Evolutionary conservation across 495 filamentous ascomycete genomes (phyloP).

Genomic region (Echria macrotheca): DNA sequence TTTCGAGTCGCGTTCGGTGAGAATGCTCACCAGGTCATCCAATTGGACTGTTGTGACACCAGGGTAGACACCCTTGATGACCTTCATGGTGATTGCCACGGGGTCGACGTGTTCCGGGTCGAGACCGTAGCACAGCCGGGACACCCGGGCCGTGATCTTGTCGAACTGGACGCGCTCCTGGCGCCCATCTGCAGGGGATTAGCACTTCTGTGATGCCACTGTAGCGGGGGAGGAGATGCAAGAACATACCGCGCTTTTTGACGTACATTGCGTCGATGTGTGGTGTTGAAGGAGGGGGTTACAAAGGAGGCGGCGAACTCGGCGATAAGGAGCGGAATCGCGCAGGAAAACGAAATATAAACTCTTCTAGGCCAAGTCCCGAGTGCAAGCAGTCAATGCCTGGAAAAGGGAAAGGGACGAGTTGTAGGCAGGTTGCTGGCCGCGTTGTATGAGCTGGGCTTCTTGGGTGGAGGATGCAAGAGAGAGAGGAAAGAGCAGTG

Average conservation of each 20-base stretch:
- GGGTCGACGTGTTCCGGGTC: slow-evolving; percentile 96
- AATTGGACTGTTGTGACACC: slow-evolving; percentile 94
- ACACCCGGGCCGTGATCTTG: slow-evolving; percentile 98
- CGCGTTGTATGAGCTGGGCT: slow-evolving; percentile 5
- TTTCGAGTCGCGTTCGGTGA: not conserved
- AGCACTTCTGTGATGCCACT: slow-evolving; percentile 14
- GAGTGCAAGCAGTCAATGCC: slow-evolving; percentile 8
- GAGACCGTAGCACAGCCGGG: slow-evolving; percentile 92
- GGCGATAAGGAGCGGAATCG: not conserved
- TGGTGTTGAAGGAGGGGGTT: slow-evolving; percentile 8
- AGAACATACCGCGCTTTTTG: slow-evolving; percentile 52
- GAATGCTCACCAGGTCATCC: slow-evolving; percentile 78
- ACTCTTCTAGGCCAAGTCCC: slow-evolving; percentile 4
- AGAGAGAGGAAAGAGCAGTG: slow-evolving; percentile 7
- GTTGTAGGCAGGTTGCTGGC: not conserved
- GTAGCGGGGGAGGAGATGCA: not conserved
- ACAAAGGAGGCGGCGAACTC: slow-evolving; percentile 8
- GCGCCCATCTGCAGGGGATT: slow-evolving; percentile 69
- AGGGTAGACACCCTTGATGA: slow-evolving; percentile 98
- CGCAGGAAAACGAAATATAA: not conserved
- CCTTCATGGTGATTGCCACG: slow-evolving; percentile 96
- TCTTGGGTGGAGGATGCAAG: slow-evolving; percentile 10
- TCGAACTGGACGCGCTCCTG: slow-evolving; percentile 99
- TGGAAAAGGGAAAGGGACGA: not conserved
- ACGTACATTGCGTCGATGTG: slow-evolving; percentile 46